phyloP scores from a whole-genome alignment of 805 yeast genomes.

The Suhomyces sp. region DNA sequence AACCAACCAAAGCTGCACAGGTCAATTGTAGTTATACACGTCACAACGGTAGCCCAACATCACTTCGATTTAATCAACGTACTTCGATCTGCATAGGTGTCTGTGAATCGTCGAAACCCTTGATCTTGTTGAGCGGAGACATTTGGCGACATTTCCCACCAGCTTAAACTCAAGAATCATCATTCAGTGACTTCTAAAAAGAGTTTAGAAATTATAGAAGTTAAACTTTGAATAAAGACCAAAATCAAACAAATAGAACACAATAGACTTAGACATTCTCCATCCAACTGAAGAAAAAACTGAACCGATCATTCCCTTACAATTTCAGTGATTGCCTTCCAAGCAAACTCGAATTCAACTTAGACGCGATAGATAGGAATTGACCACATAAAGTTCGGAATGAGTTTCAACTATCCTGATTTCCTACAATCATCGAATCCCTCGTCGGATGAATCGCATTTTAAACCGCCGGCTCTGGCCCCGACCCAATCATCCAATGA shows the following conservation, averaged over 20 bases:
- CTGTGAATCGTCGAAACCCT: neutral
- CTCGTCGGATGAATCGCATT: neutral
- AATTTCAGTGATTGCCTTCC: neutral
- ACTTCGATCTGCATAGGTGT: neutral
- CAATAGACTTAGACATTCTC: neutral
- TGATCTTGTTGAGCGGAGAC: neutral
- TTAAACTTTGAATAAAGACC: neutral
- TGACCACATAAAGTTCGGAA: neutral
- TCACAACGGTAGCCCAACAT: neutral
- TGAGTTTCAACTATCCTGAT: conserved; percentile 34
- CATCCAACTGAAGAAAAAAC: neutral
- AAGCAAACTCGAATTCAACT: neutral
- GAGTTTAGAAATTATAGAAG: neutral
- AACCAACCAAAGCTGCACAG: neutral
- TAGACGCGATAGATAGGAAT: neutral
- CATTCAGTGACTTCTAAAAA: neutral
- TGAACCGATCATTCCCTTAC: neutral
- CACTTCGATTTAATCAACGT: neutral
- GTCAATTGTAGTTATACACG: neutral
- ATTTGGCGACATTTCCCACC: neutral
- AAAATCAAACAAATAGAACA: neutral
- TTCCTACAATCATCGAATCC: conserved; percentile 19
- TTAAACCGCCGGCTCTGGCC: neutral
- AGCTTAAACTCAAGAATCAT: neutral
- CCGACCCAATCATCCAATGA: neutral